Conservation (phyloP, 176 grass and related monocot genomes). For the Lolium perenne region DNA sequence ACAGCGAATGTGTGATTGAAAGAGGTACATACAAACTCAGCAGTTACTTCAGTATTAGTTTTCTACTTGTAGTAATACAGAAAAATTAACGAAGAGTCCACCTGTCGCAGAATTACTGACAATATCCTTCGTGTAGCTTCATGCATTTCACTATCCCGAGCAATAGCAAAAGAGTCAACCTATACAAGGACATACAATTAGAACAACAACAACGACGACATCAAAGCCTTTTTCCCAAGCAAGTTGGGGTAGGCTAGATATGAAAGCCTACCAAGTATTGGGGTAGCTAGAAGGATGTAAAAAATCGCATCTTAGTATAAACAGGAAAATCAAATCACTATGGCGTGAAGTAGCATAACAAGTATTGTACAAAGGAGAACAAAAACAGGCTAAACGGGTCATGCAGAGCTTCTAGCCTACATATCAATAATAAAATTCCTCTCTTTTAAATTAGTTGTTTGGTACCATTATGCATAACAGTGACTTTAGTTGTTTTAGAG, state of each 20-base stretch:
- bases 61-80: background rate
- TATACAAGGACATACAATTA: constrained; percentile 41
- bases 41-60: constrained; percentile 10
- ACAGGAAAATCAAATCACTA: constrained; percentile 22
- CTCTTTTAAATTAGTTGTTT: background rate
- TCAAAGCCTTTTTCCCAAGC: too few species aligned
- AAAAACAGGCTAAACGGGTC: background rate
- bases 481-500: background rate
- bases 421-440: background rate
- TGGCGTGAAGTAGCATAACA: constrained; percentile 18
- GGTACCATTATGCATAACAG: constrained; percentile 3
- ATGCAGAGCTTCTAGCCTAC: background rate
- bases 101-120: constrained; percentile 95
- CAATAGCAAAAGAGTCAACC: constrained; percentile 92
- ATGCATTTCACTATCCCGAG: constrained; percentile 94
- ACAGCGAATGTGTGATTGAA: background rate
- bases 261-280: too few species aligned
- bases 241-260: too few species aligned
- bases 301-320: constrained; percentile 27
- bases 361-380: background rate
- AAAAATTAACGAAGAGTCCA: constrained; percentile 38
- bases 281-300: background rate
- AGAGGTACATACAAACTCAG: constrained; percentile 30
- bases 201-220: too few species aligned
- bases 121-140: constrained; percentile 97